Evolutionary conservation across 2,329 filamentous ascomycete species (phyloP), one percentile per base, ranked within the genome.

Genomic region (Acrocalymma vagum): DNA sequence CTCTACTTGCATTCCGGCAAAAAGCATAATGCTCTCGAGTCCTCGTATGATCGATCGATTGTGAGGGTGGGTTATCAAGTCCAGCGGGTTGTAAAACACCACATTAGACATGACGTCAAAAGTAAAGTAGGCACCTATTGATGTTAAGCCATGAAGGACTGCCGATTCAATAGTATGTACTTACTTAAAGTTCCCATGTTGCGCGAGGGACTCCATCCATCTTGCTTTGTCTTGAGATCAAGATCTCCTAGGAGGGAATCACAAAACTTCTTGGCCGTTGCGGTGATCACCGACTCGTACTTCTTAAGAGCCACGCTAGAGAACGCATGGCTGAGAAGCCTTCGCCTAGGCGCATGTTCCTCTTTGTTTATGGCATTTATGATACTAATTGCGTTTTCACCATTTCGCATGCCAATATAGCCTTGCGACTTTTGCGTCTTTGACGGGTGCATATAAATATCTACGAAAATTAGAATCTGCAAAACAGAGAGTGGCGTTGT

Each of bases 91-190:
- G 27, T 13, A 23, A 17, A 42, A 42, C 10, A 35, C 27, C 8
- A 36, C n/a, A 7, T 36, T 23, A 9, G 31, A 35, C 38, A 42
- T 42, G n/a, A 42, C 15, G 25, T 42, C 38, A 20, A 42, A 42
- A 8, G 38, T 42, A 16, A 42, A 42, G n/a, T 13, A 36, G 10
- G 11, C 9, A 28, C 38, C 38, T 22, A 9, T 13, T n/a, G n/a
- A n/a, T n/a, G n/a, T n/a, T n/a, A n/a, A n/a, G n/a, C n/a, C n/a
- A n/a, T n/a, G n/a, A n/a, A n/a, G n/a, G n/a, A n/a, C n/a, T n/a
- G n/a, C n/a, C n/a, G n/a, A 32, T 20, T 37, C 33, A 14, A 23
- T 9, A 25, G 11, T 29, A 9, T 37, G n/a, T 5, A 21, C 30
- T 21, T 33, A 33, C 30, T 33, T 10, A 33, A n/a, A 9, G 5